Conservation (phyloP, 2,329 filamentous ascomycete genomes). For the Dactylella cylindrospora region DNA sequence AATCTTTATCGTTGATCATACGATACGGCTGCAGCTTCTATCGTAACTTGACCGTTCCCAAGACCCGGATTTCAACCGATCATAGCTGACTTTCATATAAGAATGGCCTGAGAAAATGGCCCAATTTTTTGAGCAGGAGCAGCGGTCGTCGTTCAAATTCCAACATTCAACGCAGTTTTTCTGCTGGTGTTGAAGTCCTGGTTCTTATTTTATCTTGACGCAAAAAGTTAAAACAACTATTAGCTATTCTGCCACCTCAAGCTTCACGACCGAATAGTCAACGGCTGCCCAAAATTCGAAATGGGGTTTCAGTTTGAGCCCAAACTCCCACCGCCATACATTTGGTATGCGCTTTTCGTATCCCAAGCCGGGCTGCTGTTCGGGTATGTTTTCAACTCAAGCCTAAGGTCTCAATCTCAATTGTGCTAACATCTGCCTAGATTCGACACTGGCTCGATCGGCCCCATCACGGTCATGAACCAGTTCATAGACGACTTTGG, state of each 20-base stretch:
- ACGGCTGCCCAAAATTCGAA: too few species aligned
- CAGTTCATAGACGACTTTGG: conserved; percentile 59
- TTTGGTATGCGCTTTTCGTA: conserved; percentile 37
- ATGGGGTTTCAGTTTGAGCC: conserved; percentile 30
- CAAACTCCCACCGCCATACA: conserved; percentile 30
- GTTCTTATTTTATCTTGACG: not conserved
- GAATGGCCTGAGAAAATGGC: conserved; percentile 7
- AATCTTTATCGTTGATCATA: conserved; percentile 4
- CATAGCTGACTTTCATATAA: conserved; percentile 8
- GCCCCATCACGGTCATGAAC: conserved; percentile 63
- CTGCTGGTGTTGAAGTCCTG: not conserved
- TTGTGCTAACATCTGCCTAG: conserved; percentile 26
- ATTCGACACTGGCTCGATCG: conserved; percentile 61
- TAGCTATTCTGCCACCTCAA: too few species aligned
- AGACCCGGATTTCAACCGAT: conserved; percentile 29
- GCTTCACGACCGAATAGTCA: not conserved
- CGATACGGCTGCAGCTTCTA: not conserved
- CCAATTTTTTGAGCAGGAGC: too few species aligned
- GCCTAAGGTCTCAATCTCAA: too few species aligned
- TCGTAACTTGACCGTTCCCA: conserved; percentile 18
- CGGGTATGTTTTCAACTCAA: conserved; percentile 29
- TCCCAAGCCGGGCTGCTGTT: conserved; percentile 38
- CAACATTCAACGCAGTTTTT: conserved; percentile 16
- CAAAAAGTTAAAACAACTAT: not conserved
- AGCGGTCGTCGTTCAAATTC: conserved; percentile 2